phyloP scores from a whole-genome alignment of 2,329 filamentous ascomycete species.

The Paecilomyces variotii region DNA sequence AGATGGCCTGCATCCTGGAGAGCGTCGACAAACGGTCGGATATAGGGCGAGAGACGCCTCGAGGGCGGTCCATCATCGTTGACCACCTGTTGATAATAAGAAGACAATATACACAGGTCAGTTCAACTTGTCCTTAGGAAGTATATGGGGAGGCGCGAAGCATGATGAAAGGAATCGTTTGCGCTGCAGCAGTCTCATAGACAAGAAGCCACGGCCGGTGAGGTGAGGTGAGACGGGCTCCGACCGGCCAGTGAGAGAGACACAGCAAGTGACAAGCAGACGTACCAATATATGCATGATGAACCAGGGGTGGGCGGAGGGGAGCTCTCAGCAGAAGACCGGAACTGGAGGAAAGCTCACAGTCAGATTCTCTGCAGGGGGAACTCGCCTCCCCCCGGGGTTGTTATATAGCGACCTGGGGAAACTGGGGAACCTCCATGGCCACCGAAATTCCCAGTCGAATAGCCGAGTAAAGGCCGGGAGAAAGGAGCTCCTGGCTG shows the following conservation, averaged over 20 bases:
- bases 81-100: conserved; percentile 21
- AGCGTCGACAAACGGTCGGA: conserved; percentile 60
- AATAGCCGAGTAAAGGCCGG: conserved; percentile 12
- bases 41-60: conserved; percentile 63
- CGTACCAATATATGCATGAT: conserved; percentile 42
- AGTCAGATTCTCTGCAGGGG: neutral
- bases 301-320: neutral
- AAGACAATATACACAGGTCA: neutral
- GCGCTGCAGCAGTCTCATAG: neutral
- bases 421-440: neutral
- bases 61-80: conserved; percentile 75
- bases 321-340: neutral
- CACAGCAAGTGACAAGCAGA: conserved; percentile 4
- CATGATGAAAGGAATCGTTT: neutral
- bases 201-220: neutral
- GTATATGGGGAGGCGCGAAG: neutral
- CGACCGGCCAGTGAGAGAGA: conserved; percentile 1
- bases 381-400: neutral
- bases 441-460: conserved; percentile 2
- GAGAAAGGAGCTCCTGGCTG: conserved; percentile 9
- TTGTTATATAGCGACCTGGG: neutral
- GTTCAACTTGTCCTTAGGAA: neutral
- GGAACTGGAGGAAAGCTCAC: neutral
- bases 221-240: neutral
- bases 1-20: conserved; percentile 65